Percentiles rank a stretch among this genome's conserved stretches.
phyloP scores from a whole-genome alignment of 768 basidiomycete genomes.

The Megacollybia marginata region DNA sequence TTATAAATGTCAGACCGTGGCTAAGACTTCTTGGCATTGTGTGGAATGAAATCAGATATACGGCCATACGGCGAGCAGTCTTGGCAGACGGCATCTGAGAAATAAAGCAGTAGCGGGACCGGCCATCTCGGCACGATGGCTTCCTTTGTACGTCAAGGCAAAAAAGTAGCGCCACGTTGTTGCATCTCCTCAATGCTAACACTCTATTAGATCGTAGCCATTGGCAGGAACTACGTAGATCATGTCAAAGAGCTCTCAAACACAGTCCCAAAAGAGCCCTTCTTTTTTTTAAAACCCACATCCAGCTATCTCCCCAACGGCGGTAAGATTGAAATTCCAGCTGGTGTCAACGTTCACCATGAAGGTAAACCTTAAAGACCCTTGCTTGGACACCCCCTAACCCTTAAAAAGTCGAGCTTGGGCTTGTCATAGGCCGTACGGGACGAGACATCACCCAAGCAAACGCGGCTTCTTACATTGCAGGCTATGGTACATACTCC shows the following conservation, averaged over 20 bases:
- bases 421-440: conserved; percentile 86
- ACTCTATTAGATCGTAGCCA: conserved; percentile 67
- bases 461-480: conserved; percentile 71
- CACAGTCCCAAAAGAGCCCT: conserved; percentile 84
- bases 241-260: conserved; percentile 93
- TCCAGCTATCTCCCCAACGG: conserved; percentile 76
- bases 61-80: too few species aligned
- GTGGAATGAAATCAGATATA: too few species aligned
- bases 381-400: conserved; percentile 1
- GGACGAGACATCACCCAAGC: conserved; percentile 76
- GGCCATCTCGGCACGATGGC: background rate
- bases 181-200: background rate
- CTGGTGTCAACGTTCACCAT: conserved; percentile 78
- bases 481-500: conserved; percentile 74
- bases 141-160: conserved; percentile 26
- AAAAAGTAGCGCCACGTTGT: conserved; percentile 26
- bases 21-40: background rate
- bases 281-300: conserved; percentile 98
- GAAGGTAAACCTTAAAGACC: conserved; percentile 54
- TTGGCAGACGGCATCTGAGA: too few species aligned
- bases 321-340: conserved; percentile 80
- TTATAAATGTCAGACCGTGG: background rate
- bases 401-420: conserved; percentile 72
- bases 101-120: background rate
- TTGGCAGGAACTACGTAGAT: conserved; percentile 89